phyloP scores from a whole-genome alignment of 164 flowering plant genomes.

The Berberis thunbergii region DNA sequence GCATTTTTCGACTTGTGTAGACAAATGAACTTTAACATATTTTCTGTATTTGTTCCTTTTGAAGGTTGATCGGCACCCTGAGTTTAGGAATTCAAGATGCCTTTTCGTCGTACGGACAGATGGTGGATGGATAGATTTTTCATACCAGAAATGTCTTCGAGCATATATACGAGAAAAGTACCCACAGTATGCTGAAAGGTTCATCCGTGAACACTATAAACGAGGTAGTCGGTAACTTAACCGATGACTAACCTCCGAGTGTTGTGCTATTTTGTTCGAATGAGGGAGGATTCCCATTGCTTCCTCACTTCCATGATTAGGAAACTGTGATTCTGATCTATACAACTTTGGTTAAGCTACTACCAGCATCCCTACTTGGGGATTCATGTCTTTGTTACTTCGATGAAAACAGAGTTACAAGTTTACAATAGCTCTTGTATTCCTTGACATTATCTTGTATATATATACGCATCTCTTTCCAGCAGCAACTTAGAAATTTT shows the following conservation, averaged over 20 bases:
- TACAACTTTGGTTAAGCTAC: too few relatives aligned
- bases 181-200: slow-evolving; percentile 69
- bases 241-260: background rate
- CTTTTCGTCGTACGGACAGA: slow-evolving; percentile 75
- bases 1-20: background rate
- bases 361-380: too few relatives aligned
- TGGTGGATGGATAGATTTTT: slow-evolving; percentile 86
- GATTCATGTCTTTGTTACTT: too few relatives aligned
- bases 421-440: too few relatives aligned
- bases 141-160: slow-evolving; percentile 82
- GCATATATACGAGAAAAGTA: slow-evolving; percentile 68
- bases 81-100: slow-evolving; percentile 64
- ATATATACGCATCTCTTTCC: too few relatives aligned
- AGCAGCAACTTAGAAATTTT: too few relatives aligned
- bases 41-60: background rate
- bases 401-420: too few relatives aligned
- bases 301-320: too few relatives aligned
- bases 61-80: slow-evolving; percentile 89
- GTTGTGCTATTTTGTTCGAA: background rate
- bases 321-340: too few relatives aligned
- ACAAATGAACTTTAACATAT: background rate
- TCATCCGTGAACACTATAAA: slow-evolving; percentile 55
- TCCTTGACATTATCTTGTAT: too few relatives aligned
- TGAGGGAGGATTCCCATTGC: too few relatives aligned
- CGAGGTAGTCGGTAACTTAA: slow-evolving; percentile 32